Base-by-base conservation (phyloP, 2,329 filamentous ascomycete species). In the Neopestalotiopsis sp. region DNA sequence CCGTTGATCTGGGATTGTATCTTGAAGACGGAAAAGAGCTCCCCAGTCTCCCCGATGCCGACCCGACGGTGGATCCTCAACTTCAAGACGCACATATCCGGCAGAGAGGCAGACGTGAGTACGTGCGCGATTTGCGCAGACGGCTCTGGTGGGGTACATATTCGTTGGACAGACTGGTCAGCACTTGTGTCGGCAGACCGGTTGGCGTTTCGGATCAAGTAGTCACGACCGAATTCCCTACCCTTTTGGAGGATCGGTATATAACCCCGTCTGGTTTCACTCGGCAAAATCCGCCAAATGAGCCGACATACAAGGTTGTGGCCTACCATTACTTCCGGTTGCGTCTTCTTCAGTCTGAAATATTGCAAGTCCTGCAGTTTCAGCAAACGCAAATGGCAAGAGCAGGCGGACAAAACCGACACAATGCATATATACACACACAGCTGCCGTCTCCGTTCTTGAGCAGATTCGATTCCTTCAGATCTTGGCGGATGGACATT, bases 121-220 rank as follows among this genome's bases (percentile, higher is more conserved):
- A 94, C 87, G 87, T 94, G 52, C 90, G 95, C 66, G 96, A 98
- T 78, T 87, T 97, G 71, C 90, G 94, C 65, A 88, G 95, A 68
- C 89, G 95, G 40, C 84, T 98, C 14, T 98, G 95, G 94, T 98
- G 96, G 95, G 97, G 94, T 81, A 95, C 95, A 1, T 98, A 98
- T 81, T 95, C 94, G 4, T 90, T 98, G 67, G 95, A 98, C 80
- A 89, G 95, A n/a, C 89, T 98, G 4, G 95, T 98, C 65, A 96
- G 94, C 76, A 95, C 94, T 28, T 98, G 95, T 74, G 95, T 98
- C 32, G 95, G 95, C 49, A 87, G 95, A 67, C 96, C 95, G 6
- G 97, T 98, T 76, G 95, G 95, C 38, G 94, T 98, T 71, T 95
- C 92, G n/a, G 96, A 98, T 81, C 93, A 97, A 78, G 94, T 97